Conservation (phyloP, 2,329 filamentous ascomycete genomes). For the Pseudogymnoascus sp. region DNA sequence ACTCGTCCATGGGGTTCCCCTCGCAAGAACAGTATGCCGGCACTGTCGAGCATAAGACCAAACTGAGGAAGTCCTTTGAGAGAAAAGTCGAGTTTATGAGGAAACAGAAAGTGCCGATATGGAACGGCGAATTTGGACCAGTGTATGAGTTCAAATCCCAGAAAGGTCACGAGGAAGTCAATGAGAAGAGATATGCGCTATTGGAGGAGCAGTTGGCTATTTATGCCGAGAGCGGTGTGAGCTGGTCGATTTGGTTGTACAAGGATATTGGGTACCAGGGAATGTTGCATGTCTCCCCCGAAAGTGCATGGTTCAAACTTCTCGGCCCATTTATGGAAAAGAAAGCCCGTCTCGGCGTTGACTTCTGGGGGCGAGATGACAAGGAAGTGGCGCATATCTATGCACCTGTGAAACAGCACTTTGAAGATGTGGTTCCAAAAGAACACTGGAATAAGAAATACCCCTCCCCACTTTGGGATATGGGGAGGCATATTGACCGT, state of each 20-base stretch:
- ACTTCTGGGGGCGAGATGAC: constrained; percentile 48
- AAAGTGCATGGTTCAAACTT: constrained; percentile 33
- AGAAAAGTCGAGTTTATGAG: constrained; percentile 42
- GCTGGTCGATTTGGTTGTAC: constrained; percentile 56
- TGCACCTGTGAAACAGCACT: constrained; percentile 33
- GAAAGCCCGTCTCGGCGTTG: constrained; percentile 43
- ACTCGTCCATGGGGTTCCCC: too few species aligned
- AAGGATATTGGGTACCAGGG: constrained; percentile 52
- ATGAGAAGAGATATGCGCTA: too few species aligned
- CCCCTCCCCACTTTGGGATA: constrained; percentile 41
- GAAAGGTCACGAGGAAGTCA: constrained; percentile 28
- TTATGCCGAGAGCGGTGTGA: constrained; percentile 44
- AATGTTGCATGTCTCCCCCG: constrained; percentile 44
- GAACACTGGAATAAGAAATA: constrained; percentile 39
- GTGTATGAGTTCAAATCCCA: constrained; percentile 33
- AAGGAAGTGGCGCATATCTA: constrained; percentile 37
- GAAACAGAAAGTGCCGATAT: constrained; percentile 36
- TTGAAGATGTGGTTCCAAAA: constrained; percentile 39
- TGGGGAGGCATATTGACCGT: constrained; percentile 42
- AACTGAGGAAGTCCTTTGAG: constrained; percentile 28
- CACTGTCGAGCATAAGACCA: too few species aligned
- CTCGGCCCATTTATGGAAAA: too few species aligned
- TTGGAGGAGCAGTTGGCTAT: constrained; percentile 33
- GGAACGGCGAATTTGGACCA: constrained; percentile 47
- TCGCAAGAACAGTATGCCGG: too few species aligned